Evolutionary conservation across 2,329 filamentous ascomycete species (phyloP).

Genomic region (Penicillium sp.): DNA sequence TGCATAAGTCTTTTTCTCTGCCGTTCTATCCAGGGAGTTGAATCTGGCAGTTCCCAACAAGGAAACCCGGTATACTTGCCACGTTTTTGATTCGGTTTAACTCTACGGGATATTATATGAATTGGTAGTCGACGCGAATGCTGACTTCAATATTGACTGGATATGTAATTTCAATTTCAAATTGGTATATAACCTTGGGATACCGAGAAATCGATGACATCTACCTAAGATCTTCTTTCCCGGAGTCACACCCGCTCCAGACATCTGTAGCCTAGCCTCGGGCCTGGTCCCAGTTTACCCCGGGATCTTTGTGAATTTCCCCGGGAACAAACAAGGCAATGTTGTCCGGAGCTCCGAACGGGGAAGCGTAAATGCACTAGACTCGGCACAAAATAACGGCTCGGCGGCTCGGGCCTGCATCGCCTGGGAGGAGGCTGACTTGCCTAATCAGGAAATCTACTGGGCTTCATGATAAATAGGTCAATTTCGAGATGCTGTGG

Average conservation of each 20-base stretch:
- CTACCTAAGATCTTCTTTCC: background rate
- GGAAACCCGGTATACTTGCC: slow-evolving; percentile 9
- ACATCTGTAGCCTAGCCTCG: background rate
- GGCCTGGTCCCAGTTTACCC: background rate
- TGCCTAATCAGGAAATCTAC: background rate
- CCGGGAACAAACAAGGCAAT: background rate
- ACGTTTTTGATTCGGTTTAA: background rate
- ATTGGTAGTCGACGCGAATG: too few relatives aligned
- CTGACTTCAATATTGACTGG: too few relatives aligned
- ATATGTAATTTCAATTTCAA: background rate
- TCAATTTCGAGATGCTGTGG: background rate
- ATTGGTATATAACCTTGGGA: background rate
- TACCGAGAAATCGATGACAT: background rate
- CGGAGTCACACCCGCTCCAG: background rate
- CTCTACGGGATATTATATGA: background rate
- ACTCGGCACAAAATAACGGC: background rate
- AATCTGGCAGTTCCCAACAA: slow-evolving; percentile 13
- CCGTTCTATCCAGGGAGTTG: slow-evolving; percentile 16
- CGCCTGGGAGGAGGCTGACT: background rate
- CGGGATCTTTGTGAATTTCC: background rate
- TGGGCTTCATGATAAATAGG: background rate
- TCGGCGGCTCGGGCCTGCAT: background rate
- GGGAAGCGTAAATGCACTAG: background rate
- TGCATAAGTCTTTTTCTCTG: background rate
- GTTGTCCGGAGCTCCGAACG: background rate